These are phyloP conservation scores for Phyllosticta ampelicida DNA, from an alignment of 2,329 filamentous ascomycete genomes.

Conservation along the genomic window DNA sequence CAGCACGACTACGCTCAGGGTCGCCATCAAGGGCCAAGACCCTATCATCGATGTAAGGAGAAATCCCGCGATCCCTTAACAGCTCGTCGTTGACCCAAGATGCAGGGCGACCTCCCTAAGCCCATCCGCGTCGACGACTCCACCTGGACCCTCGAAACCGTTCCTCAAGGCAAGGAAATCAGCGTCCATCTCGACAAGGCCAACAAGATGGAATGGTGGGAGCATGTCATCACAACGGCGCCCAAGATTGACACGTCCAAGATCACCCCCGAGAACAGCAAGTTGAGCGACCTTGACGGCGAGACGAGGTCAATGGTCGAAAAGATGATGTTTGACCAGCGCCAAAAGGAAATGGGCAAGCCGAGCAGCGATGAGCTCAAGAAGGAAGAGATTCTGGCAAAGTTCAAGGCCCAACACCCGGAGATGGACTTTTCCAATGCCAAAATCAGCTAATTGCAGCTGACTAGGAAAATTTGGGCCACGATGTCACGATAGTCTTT, in stretches of 20 bases:
- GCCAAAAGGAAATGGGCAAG: slow-evolving; percentile 85
- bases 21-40: slow-evolving; percentile 79
- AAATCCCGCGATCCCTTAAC: neutral
- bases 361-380: slow-evolving; percentile 90
- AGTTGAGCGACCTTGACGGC: slow-evolving; percentile 84
- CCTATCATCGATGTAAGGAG: slow-evolving; percentile 64
- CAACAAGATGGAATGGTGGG: slow-evolving; percentile 98
- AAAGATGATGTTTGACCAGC: slow-evolving; percentile 99
- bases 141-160: slow-evolving; percentile 80
- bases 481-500: slow-evolving; percentile 9
- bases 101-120: slow-evolving; percentile 74
- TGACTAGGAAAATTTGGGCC: neutral
- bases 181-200: slow-evolving; percentile 86
- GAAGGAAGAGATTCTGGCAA: slow-evolving; percentile 79
- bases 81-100: slow-evolving; percentile 9
- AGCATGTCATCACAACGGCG: slow-evolving; percentile 75
- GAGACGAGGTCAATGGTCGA: slow-evolving; percentile 96
- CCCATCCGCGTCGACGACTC: slow-evolving; percentile 73
- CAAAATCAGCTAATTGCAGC: slow-evolving; percentile 39
- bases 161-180: slow-evolving; percentile 58
- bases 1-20: slow-evolving; percentile 65
- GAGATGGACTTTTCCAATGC: slow-evolving; percentile 61
- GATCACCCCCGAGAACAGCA: slow-evolving; percentile 87
- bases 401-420: slow-evolving; percentile 76
- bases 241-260: slow-evolving; percentile 92